Conservation (phyloP, 1,284 basidiomycete species). For the Fomitopsis pinicola region DNA sequence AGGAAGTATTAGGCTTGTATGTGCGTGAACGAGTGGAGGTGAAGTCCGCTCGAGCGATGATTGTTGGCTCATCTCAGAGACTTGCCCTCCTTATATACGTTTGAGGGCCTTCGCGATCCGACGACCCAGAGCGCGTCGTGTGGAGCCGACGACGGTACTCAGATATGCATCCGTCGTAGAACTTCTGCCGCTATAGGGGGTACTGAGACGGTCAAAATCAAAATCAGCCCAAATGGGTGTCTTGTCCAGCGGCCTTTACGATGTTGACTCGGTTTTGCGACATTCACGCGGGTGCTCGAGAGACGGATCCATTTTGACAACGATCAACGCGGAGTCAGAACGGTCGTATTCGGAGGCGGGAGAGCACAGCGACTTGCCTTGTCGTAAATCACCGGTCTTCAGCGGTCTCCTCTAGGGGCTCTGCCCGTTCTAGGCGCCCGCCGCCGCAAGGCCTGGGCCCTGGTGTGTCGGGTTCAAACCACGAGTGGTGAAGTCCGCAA, state of each 20-base stretch:
- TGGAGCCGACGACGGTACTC: neutral
- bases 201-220: too few relatives aligned
- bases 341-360: neutral
- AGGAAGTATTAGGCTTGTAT: neutral
- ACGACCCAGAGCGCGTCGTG: neutral
- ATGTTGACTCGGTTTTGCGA: neutral
- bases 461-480: too few relatives aligned
- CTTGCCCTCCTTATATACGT: neutral
- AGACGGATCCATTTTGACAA: neutral
- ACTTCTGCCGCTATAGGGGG: neutral
- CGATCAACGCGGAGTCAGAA: neutral
- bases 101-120: neutral
- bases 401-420: neutral
- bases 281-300: neutral
- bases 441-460: neutral
- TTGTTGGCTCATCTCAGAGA: neutral
- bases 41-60: neutral
- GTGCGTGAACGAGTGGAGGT: too few relatives aligned
- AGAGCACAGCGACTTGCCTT: neutral
- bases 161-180: neutral
- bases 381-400: neutral
- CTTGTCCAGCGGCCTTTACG: neutral
- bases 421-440: neutral
- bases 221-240: neutral
- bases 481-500: too few relatives aligned